Base-by-base conservation (phyloP, 1,284 basidiomycete genomes). In the Lignosus rhinocerotis region DNA sequence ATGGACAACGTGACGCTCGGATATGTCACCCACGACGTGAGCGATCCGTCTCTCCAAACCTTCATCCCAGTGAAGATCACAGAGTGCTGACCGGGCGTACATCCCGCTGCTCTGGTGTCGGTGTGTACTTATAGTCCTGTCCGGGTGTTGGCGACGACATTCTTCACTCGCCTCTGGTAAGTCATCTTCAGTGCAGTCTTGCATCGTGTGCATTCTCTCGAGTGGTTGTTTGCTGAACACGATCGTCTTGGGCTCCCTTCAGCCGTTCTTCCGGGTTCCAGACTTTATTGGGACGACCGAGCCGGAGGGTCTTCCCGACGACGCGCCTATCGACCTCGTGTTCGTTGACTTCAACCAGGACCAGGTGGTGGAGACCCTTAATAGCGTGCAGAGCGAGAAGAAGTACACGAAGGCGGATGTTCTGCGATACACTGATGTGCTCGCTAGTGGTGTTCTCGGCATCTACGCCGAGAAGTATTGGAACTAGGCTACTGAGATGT, bases 141-240 rank as follows among this genome's bases (percentile, higher is more conserved):
- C 86, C 87, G 1, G 89, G 85, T 5, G 73, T 83, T 12, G 90
- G 89, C 11, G 90, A 92, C 67, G 90, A 92, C 68, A 82, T 76
- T 2, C 70, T 74, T 0, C 88, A 91, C 69, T 67, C 73, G 2
- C 80, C 88, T 1, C 66, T 90, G 42, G 68, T 69, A 46, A 53
- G 68, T 16, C 38, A 5, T 11, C 14, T n/a, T 33, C 6, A 6
- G 10, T 5, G 38, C n/a, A 21, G 30, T 25, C 30, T 39, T 31
- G 49, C 11, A 17, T 33, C n/a, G 30, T 12, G 41, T n/a, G 10
- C 52, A 14, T 19, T 38, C 19, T 14, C 25, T 14, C 49, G 25
- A 25, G 2, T 25, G 25, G 25, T 25, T 25, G 2, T 2, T 25
- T 25, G 25, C 25, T 25, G 25, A 25, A 25, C 25, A 25, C 25